These are phyloP conservation scores for Rhizopogon salebrosus DNA, from an alignment of 768 basidiomycete genomes.

Conservation along the genomic window DNA sequence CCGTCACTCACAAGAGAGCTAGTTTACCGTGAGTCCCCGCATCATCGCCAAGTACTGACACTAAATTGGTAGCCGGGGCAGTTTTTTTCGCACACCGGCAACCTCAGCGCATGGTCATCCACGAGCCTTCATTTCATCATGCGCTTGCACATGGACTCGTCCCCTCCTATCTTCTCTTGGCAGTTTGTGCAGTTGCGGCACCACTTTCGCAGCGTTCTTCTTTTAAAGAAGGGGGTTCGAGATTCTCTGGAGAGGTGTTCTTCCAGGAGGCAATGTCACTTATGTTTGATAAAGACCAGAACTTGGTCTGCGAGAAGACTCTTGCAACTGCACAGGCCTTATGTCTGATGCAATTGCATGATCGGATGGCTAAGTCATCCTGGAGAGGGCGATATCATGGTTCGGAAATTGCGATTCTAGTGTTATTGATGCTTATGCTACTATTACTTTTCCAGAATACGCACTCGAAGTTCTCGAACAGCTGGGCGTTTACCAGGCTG, in stretches of 20 bases:
- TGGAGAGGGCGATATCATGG: slow-evolving; percentile 26
- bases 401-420: slow-evolving; percentile 13
- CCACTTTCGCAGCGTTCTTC: slow-evolving; percentile 66
- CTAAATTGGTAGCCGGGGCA: slow-evolving; percentile 22
- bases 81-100: slow-evolving; percentile 83
- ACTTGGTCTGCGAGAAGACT: slow-evolving; percentile 54
- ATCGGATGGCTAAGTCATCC: slow-evolving; percentile 37
- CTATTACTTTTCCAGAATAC: slow-evolving; percentile 38
- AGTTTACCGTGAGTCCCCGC: slow-evolving; percentile 54
- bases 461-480: slow-evolving; percentile 64
- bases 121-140: slow-evolving; percentile 72
- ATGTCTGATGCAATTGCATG: slow-evolving; percentile 66
- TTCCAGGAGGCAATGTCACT: slow-evolving; percentile 56
- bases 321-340: slow-evolving; percentile 74
- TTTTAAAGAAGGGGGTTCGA: slow-evolving; percentile 49
- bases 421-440: background rate
- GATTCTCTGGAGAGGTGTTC: slow-evolving; percentile 49
- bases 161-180: slow-evolving; percentile 65
- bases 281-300: slow-evolving; percentile 68
- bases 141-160: slow-evolving; percentile 62
- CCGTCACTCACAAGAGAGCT: slow-evolving; percentile 65
- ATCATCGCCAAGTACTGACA: background rate
- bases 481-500: slow-evolving; percentile 60
- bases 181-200: slow-evolving; percentile 75
- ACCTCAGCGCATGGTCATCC: slow-evolving; percentile 70